Base-by-base conservation (phyloP, 352 stramenopile species). In the Globisporangium cederbergense region DNA sequence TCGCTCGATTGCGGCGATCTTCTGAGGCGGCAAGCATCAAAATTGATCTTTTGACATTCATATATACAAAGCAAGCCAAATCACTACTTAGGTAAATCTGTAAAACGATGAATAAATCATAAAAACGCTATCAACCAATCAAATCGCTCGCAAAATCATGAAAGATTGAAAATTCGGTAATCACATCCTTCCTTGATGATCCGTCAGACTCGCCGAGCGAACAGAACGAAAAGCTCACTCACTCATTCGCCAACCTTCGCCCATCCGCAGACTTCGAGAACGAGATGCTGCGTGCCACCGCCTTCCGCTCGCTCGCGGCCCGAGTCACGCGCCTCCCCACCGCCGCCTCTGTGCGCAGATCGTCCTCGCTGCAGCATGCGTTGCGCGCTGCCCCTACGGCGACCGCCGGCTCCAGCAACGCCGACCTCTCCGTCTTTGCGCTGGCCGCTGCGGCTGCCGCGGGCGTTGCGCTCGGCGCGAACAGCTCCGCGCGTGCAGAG, bases 401-500 rank as follows among this genome's bases (percentile, higher is more conserved):
- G 34, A 54, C 60, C 60, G 30, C 60, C 6, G 36, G 49, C 4
- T 52, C 25, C 43, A 62, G n/a, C 10, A 46, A 22, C 14, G 14
- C 7, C n/a, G 14, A 54, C 36, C 54, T 64, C 18, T 45, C 55
- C 58, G 30, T 40, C 25, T 25, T 46, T 58, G 72, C 54, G 4
- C 43, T 67, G 40, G 67, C 58, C 16, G 66, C 53, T 10, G 65
- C 69, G 28, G 43, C 73, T 13, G 64, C 66, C 46, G 68, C 63
- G 51, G 51, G 72, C 6, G 56, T 59, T 4, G 55, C 43, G 16
- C 42, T 76, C 34, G 20, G 58, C 6, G 47, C 70, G 7, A 40
- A 38, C 32, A 54, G 6, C 42, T 46, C 45, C 25, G 66, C 65
- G 11, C 58, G 55, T 10, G 60, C 64, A 1, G 53, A 71, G 38